phyloP scores from a whole-genome alignment of 768 basidiomycete genomes.

The Mycena chlorophos region DNA sequence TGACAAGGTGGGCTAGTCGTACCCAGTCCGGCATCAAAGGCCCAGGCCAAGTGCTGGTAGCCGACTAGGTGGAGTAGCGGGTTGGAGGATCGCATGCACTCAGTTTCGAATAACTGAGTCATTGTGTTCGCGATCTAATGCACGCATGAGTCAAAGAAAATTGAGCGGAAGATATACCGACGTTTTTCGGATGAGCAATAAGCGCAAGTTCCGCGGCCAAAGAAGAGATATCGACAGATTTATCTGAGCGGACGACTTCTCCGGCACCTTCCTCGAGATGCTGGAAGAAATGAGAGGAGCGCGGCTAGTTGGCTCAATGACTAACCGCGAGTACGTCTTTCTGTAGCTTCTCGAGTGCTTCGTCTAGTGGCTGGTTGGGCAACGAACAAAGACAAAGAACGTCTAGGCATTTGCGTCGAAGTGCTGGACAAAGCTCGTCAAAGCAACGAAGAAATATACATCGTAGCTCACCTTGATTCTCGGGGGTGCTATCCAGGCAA shows the following conservation, averaged over 20 bases:
- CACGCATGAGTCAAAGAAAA: background rate
- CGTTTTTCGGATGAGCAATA: background rate
- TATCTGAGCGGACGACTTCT: too few relatives aligned
- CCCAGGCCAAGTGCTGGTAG: conserved; percentile 63
- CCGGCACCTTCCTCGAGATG: too few relatives aligned
- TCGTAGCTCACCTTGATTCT: conserved; percentile 10
- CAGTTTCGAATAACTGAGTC: conserved; percentile 41
- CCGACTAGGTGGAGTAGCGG: conserved; percentile 48
- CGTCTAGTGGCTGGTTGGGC: conserved; percentile 23
- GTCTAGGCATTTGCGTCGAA: conserved; percentile 43
- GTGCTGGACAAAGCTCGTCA: conserved; percentile 27
- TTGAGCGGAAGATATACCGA: too few relatives aligned
- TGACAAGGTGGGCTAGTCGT: too few relatives aligned
- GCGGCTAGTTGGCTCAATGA: too few relatives aligned
- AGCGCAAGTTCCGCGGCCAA: background rate
- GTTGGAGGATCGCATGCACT: conserved; percentile 32
- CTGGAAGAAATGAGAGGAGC: too few relatives aligned
- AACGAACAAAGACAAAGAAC: conserved; percentile 40
- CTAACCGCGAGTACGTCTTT: conserved; percentile 29
- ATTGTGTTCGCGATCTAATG: conserved; percentile 25
- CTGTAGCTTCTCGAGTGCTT: conserved; percentile 21
- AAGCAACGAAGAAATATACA: background rate
- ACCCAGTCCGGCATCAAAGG: conserved; percentile 43
- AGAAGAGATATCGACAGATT: too few relatives aligned
- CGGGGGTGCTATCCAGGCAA: conserved; percentile 15